Percentiles rank a stretch among this genome's conserved stretches.
phyloP scores from a whole-genome alignment of 371 early-diverging fungal species.

The Conidiobolus incongruus region DNA sequence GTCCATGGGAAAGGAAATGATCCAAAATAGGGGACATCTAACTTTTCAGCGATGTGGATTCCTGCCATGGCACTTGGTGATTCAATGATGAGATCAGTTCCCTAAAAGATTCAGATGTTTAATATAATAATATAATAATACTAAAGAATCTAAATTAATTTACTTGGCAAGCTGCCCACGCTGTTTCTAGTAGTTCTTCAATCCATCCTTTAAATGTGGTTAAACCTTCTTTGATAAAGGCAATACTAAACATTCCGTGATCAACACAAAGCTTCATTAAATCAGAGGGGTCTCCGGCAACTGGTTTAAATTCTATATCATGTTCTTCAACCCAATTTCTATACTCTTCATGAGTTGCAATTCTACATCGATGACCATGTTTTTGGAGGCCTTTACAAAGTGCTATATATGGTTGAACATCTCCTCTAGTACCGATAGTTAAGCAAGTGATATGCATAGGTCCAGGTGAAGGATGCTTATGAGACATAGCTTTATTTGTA shows the following conservation, averaged over 20 bases:
- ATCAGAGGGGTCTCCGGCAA: slow-evolving; percentile 46
- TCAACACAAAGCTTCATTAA: slow-evolving; percentile 53
- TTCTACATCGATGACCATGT: slow-evolving; percentile 48
- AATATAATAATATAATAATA: not conserved
- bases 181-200: slow-evolving; percentile 34
- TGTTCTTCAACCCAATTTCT: slow-evolving; percentile 49
- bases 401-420: slow-evolving; percentile 71
- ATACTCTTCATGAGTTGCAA: slow-evolving; percentile 56
- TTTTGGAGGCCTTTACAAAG: slow-evolving; percentile 45
- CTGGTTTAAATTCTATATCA: slow-evolving; percentile 42
- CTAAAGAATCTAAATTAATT: not conserved
- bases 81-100: slow-evolving; percentile 48
- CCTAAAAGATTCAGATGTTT: slow-evolving; percentile 5
- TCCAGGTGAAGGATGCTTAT: slow-evolving; percentile 11
- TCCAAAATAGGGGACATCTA: slow-evolving; percentile 44
- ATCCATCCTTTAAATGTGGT: slow-evolving; percentile 51
- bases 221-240: slow-evolving; percentile 38
- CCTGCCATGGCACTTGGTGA: slow-evolving; percentile 59
- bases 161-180: slow-evolving; percentile 42
- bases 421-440: slow-evolving; percentile 71
- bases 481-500: too few relatives aligned
- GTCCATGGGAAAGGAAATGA: slow-evolving; percentile 72
- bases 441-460: slow-evolving; percentile 50
- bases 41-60: slow-evolving; percentile 51
- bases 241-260: slow-evolving; percentile 45